Evolutionary conservation across 2,329 filamentous ascomycete genomes (phyloP).

Genomic region (Aspergillus sp.): DNA sequence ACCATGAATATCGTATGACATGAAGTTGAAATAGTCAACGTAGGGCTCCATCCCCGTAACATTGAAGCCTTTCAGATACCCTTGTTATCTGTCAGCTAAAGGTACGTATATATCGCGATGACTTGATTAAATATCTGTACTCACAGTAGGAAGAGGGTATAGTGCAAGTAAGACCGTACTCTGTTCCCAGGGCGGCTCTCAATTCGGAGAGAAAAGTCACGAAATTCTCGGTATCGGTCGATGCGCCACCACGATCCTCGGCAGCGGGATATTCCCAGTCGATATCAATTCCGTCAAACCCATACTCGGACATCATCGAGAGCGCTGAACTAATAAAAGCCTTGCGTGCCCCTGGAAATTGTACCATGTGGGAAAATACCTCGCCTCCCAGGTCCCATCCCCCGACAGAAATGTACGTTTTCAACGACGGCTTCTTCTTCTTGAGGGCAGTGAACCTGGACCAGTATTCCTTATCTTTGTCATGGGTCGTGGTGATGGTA

Average conservation of each 20-base stretch:
- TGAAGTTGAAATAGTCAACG: slow-evolving; percentile 18
- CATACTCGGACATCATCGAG: slow-evolving; percentile 13
- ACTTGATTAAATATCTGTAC: neutral
- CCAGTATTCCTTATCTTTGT: no score
- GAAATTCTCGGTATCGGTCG: slow-evolving; percentile 16
- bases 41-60: slow-evolving; percentile 9
- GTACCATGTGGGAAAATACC: no score
- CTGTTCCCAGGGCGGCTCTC: slow-evolving; percentile 4
- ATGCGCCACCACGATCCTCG: slow-evolving; percentile 11
- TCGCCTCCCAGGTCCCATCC: no score
- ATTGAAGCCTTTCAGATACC: slow-evolving; percentile 22
- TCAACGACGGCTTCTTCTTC: no score
- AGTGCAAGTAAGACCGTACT: slow-evolving; percentile 16
- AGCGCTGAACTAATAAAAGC: no score
- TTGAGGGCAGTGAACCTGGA: no score
- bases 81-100: no score
- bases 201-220: slow-evolving; percentile 17
- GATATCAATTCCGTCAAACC: slow-evolving; percentile 24
- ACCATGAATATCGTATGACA: slow-evolving; percentile 21
- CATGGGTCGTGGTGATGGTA: no score
- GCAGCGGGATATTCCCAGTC: slow-evolving; percentile 25
- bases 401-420: no score
- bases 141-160: slow-evolving; percentile 14
- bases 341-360: no score
- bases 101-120: no score